A percentile compares a stretch with the other conserved stretches of the same genome.
phyloP scores from a whole-genome alignment of 176 grass and related monocot genomes.

The Juncus inflexus region DNA sequence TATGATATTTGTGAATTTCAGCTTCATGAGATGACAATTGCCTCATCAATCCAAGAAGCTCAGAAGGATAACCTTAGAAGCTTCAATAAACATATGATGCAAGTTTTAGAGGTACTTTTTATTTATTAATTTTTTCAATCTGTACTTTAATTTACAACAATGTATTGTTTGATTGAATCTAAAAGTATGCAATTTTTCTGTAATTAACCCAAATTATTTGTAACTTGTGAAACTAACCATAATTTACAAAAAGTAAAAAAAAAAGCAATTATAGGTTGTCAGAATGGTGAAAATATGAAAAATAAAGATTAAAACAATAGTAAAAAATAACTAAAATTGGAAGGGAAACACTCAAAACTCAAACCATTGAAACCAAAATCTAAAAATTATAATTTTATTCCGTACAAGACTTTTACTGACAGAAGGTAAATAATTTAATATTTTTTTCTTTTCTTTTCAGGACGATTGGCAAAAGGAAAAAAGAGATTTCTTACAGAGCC shows the following conservation, averaged over 20 bases:
- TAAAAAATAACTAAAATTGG: too few species aligned
- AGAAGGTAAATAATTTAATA: too few species aligned
- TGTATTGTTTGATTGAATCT: too few species aligned
- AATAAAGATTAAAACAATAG: too few species aligned
- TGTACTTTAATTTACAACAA: background rate
- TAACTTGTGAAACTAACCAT: slow-evolving; percentile 5
- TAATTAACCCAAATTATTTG: slow-evolving; percentile 3
- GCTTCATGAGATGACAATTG: slow-evolving; percentile 94
- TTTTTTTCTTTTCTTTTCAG: slow-evolving; percentile 36
- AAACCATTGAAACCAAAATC: background rate
- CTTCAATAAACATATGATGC: slow-evolving; percentile 93
- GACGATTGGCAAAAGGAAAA: slow-evolving; percentile 98
- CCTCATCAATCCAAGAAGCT: slow-evolving; percentile 98
- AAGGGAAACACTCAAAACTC: too few species aligned
- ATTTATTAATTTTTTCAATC: slow-evolving; percentile 30
- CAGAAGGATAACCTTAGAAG: slow-evolving; percentile 96
- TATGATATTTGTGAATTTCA: slow-evolving; percentile 22
- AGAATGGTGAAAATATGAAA: too few species aligned
- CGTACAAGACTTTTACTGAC: too few species aligned
- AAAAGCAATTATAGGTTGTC: too few species aligned
- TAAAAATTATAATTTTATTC: too few species aligned
- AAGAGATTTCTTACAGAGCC: slow-evolving; percentile 78
- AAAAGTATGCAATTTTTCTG: slow-evolving; percentile 26
- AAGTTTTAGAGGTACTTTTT: slow-evolving; percentile 76
- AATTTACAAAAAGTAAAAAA: too few species aligned